Conservation (phyloP, 1,284 basidiomycete species). For the Cutaneotrichosporon dermatis region DNA sequence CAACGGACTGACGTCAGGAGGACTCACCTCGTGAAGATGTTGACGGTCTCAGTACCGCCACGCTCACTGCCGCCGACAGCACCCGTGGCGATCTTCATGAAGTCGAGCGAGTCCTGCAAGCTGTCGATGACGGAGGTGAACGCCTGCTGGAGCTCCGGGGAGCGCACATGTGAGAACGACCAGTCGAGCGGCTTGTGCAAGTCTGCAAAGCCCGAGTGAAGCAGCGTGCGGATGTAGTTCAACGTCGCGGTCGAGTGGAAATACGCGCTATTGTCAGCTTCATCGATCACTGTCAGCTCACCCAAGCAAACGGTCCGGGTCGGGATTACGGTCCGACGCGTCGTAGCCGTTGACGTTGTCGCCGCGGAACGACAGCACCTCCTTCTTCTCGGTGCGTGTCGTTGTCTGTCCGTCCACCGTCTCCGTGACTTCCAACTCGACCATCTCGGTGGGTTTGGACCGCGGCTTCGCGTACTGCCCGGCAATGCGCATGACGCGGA, state of each 20-base stretch:
- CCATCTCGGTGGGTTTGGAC: conserved; percentile 75
- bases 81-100: conserved; percentile 71
- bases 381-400: conserved; percentile 34
- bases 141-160: conserved; percentile 66
- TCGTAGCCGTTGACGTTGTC: conserved; percentile 90
- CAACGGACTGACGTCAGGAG: too few species aligned
- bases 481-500: conserved; percentile 85
- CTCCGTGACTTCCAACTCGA: conserved; percentile 57
- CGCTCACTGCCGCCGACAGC: conserved; percentile 54
- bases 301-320: conserved; percentile 76
- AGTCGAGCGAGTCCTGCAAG: conserved; percentile 86
- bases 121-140: conserved; percentile 81
- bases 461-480: conserved; percentile 97
- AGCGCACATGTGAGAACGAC: conserved; percentile 88
- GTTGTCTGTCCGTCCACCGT: conserved; percentile 38
- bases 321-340: conserved; percentile 67
- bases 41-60: conserved; percentile 80
- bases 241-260: conserved; percentile 92
- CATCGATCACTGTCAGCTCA: conserved; percentile 15
- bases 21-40: conserved; percentile 81
- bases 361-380: conserved; percentile 59
- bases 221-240: conserved; percentile 82
- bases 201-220: conserved; percentile 86
- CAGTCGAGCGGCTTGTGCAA: conserved; percentile 86
- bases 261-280: conserved; percentile 65